phyloP scores from a whole-genome alignment of 345 rosid genomes.

The Jatropha curcas region DNA sequence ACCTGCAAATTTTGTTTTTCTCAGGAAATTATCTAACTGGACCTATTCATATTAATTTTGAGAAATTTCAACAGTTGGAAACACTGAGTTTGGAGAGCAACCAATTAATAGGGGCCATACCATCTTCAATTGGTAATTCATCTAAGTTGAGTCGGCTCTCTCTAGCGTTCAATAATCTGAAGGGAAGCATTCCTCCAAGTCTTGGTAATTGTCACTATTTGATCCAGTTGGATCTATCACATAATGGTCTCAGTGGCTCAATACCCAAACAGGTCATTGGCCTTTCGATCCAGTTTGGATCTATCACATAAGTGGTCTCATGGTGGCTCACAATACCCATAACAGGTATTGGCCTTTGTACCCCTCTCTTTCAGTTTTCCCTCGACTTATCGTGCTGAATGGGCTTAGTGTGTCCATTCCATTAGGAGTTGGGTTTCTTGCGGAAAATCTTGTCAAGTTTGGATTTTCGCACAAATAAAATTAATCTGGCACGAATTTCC shows the following conservation, averaged over 20 bases:
- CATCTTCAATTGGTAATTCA: conserved; percentile 27
- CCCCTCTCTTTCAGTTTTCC: neutral
- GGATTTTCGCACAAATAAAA: too few relatives aligned
- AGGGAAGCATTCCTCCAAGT: conserved; percentile 30
- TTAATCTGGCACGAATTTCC: neutral
- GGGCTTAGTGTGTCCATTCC: too few relatives aligned
- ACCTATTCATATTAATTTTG: conserved; percentile 11
- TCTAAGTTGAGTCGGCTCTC: conserved; percentile 10
- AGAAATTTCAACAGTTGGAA: conserved; percentile 19
- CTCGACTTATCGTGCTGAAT: too few relatives aligned
- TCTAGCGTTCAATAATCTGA: conserved; percentile 19
- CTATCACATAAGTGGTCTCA: neutral
- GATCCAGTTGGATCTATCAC: neutral
- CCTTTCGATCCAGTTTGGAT: neutral
- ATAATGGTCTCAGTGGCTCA: neutral
- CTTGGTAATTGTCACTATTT: conserved; percentile 22
- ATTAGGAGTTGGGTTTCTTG: too few relatives aligned
- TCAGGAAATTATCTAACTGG: conserved; percentile 13
- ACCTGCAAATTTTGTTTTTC: conserved; percentile 9
- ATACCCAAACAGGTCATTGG: neutral
- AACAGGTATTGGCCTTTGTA: neutral
- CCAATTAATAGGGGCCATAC: conserved; percentile 21
- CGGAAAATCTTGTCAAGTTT: neutral
- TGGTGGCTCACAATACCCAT: neutral
- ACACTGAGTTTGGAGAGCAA: neutral